Base-by-base conservation (phyloP, 2,329 filamentous ascomycete genomes). In the Escovopsis sp. region DNA sequence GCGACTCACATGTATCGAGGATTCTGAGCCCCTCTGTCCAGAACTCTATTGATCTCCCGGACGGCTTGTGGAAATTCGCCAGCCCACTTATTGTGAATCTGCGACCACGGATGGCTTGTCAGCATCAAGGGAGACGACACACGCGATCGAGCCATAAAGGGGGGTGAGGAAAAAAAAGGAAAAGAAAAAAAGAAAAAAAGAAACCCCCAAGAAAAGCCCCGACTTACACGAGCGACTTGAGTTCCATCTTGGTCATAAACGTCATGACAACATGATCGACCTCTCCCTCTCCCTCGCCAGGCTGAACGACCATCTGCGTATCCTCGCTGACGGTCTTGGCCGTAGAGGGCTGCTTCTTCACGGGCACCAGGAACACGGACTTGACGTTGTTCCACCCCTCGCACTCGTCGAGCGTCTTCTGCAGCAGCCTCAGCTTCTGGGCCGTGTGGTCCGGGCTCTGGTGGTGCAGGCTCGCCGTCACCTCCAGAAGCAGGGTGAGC, bases 391-490 rank as follows among this genome's bases (percentile, higher is more conserved):
- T 51, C 71, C 68, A 74, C 43, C 66, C 60, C 37, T 70, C 62
- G 33, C 69, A 66, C 16, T 71, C 62, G 45, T 85, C 80, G 52
- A 84, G 65, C 35, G 68, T 70, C 33, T 63, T 61, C 53, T 85
- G 79, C 48, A 88, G 64, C 7, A 64, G 61, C 33, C 67, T 67
- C 15, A 85, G 63, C 52, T 86, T 86, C 40, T 71, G 64, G 1
- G 64, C 57, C 27, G 75, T 71, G 27, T 69, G 60, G 11, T 76
- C 68, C 0, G 74, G 69, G 29, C 68, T 70, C 46, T 78, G 79
- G 43, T 76, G 70, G 42, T 79, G 72, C 40, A 88, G 63, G 50
- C 75, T 79, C 51, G 81, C 84, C 2, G 75, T 72, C 16, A 88
- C 67, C 53, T 88, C 82, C 14, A 87, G 64, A 37, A 82, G 68